Conservation (phyloP, 2,329 filamentous ascomycete genomes). For the Juglanconis sp. region DNA sequence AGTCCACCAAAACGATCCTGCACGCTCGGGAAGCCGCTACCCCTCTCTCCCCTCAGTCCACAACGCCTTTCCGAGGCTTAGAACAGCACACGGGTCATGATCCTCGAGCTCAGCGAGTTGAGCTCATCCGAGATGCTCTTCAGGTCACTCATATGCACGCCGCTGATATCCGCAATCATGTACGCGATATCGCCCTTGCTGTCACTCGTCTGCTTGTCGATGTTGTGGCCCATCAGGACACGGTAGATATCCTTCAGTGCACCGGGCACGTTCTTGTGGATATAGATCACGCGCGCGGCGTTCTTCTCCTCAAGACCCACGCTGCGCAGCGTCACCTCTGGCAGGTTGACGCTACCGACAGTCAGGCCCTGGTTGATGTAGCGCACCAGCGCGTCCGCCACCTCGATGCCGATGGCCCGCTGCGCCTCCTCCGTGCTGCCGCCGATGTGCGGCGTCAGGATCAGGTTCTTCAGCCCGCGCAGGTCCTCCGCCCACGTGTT, state of each 20-base stretch:
- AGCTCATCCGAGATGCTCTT: slow-evolving; percentile 81
- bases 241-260: slow-evolving; percentile 94
- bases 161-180: slow-evolving; percentile 95
- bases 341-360: slow-evolving; percentile 89
- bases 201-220: slow-evolving; percentile 98
- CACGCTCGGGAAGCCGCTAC: too few species aligned
- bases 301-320: slow-evolving; percentile 85
- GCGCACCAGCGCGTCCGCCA: slow-evolving; percentile 79
- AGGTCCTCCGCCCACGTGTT: slow-evolving; percentile 86
- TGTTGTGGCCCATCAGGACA: slow-evolving; percentile 90
- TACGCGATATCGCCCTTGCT: slow-evolving; percentile 93
- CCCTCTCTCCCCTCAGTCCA: too few species aligned
- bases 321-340: slow-evolving; percentile 89
- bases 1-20: neutral
- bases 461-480: slow-evolving; percentile 81
- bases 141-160: slow-evolving; percentile 76
- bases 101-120: slow-evolving; percentile 75
- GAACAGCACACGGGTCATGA: slow-evolving; percentile 20
- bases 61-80: neutral
- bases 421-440: slow-evolving; percentile 98
- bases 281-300: slow-evolving; percentile 89
- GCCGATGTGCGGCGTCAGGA: slow-evolving; percentile 94
- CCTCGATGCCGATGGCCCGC: slow-evolving; percentile 91
- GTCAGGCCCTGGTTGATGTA: slow-evolving; percentile 97
- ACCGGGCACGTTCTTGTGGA: slow-evolving; percentile 94